These are phyloP conservation scores for Penicillium griseofulvum DNA, from an alignment of 2,329 filamentous ascomycete species.

Conservation along the genomic window DNA sequence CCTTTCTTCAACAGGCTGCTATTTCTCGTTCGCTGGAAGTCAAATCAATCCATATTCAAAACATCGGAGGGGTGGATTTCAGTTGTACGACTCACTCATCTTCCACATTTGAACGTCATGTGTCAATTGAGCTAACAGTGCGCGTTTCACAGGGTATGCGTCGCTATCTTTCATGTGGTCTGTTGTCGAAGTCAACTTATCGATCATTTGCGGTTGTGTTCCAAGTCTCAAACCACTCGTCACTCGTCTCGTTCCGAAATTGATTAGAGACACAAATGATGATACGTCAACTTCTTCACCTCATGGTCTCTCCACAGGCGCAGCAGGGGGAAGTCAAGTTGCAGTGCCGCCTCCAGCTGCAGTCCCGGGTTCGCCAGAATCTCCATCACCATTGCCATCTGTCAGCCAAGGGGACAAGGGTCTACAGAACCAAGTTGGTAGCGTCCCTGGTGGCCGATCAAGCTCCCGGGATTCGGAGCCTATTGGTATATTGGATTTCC, in stretches of 20 bases:
- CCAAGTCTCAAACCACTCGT: conserved; percentile 86
- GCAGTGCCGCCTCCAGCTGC: conserved; percentile 12
- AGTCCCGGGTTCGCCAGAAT: background rate
- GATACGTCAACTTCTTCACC: conserved; percentile 20
- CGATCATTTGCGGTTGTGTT: conserved; percentile 88
- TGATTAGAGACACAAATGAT: conserved; percentile 52
- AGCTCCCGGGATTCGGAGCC: conserved; percentile 8
- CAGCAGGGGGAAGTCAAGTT: conserved; percentile 6
- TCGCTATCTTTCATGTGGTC: conserved; percentile 91
- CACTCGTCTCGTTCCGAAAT: conserved; percentile 57
- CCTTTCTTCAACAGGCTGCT: conserved; percentile 76
- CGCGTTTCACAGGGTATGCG: conserved; percentile 65
- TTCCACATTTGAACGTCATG: background rate
- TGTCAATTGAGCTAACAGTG: conserved; percentile 31
- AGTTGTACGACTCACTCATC: conserved; percentile 42
- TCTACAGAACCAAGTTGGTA: conserved; percentile 18
- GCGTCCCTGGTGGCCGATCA: conserved; percentile 3
- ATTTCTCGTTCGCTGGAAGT: conserved; percentile 35
- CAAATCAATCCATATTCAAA: conserved; percentile 33
- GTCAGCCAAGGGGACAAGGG: conserved; percentile 17
- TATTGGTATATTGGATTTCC: conserved; percentile 52
- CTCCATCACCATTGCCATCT: conserved; percentile 7
- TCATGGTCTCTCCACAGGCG: conserved; percentile 3
- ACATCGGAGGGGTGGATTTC: conserved; percentile 50
- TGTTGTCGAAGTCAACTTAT: conserved; percentile 84